Evolutionary conservation across 495 filamentous ascomycete genomes (phyloP).

Genomic region (Penicillium maclennaniae): DNA sequence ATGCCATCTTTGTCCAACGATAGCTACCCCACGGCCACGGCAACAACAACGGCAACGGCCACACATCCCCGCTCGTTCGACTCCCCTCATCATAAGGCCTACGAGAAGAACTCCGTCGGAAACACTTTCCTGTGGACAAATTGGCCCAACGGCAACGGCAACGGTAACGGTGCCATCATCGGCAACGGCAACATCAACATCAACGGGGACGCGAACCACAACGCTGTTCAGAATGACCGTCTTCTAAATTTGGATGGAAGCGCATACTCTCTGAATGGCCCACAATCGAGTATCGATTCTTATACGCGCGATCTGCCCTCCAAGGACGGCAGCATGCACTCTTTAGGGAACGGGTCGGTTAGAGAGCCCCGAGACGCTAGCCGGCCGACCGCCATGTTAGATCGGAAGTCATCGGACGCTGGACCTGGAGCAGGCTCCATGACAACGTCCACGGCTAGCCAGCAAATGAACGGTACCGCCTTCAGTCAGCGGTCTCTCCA

Average conservation of each 20-base stretch:
- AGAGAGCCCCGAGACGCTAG: conserved; percentile 40
- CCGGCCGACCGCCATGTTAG: conserved; percentile 35
- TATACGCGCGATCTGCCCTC: conserved; percentile 49
- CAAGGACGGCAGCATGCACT: conserved; percentile 51
- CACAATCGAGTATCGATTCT: conserved; percentile 45
- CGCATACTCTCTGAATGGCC: conserved; percentile 45
- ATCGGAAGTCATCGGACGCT: conserved; percentile 34
- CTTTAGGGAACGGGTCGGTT: conserved; percentile 43
- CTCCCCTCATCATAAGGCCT: conserved; percentile 37
- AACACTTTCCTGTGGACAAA: conserved; percentile 49
- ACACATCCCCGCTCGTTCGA: conserved; percentile 40
- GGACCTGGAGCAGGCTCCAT: conserved; percentile 31
- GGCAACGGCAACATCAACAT: not conserved
- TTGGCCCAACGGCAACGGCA: conserved; percentile 35
- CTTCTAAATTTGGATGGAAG: conserved; percentile 40
- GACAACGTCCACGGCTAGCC: conserved; percentile 25
- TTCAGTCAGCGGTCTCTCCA: conserved; percentile 25
- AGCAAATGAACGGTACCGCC: conserved; percentile 34
- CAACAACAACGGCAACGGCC: conserved; percentile 28
- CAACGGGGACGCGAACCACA: conserved; percentile 28
- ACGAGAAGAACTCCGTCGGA: conserved; percentile 46
- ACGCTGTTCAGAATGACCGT: conserved; percentile 35
- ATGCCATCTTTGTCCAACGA: conserved; percentile 47
- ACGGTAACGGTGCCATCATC: not conserved
- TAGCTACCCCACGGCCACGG: conserved; percentile 27